Evolutionary conservation across 306 rosid genomes (phyloP).

Genomic region (Malus fusca): DNA sequence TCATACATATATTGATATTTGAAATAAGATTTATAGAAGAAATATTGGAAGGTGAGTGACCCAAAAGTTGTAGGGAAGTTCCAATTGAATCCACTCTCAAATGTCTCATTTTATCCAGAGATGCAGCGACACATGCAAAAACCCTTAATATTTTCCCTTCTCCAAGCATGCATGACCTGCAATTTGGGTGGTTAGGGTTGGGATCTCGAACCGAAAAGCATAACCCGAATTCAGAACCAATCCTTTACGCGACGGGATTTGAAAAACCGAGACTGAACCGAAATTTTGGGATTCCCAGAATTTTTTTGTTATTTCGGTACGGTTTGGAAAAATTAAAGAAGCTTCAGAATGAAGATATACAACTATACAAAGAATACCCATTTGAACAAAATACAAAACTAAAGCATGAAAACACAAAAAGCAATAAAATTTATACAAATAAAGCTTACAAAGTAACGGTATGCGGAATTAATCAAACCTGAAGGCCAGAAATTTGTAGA

Average conservation of each 20-base stretch:
- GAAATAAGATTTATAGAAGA: neutral
- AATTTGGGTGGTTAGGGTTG: too few species aligned
- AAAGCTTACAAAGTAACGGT: neutral
- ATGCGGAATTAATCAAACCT: slow-evolving; percentile 11
- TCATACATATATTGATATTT: neutral
- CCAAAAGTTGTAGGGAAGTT: neutral
- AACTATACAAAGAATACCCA: neutral
- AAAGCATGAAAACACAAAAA: neutral
- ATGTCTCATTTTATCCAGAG: neutral
- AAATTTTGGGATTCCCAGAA: too few species aligned
- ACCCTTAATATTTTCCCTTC: neutral
- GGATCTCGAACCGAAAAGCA: too few species aligned
- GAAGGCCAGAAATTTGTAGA: slow-evolving; percentile 28
- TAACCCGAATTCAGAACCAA: too few species aligned
- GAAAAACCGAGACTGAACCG: too few species aligned
- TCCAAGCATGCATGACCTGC: neutral
- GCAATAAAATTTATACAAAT: neutral
- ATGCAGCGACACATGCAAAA: neutral
- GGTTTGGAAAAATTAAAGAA: neutral
- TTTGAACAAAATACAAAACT: neutral
- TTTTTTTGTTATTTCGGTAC: too few species aligned
- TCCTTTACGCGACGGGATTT: too few species aligned
- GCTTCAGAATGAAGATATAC: neutral
- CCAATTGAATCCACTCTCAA: neutral
- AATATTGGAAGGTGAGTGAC: neutral